Conservation (phyloP, 768 basidiomycete species). For the Lentinula sp. region DNA sequence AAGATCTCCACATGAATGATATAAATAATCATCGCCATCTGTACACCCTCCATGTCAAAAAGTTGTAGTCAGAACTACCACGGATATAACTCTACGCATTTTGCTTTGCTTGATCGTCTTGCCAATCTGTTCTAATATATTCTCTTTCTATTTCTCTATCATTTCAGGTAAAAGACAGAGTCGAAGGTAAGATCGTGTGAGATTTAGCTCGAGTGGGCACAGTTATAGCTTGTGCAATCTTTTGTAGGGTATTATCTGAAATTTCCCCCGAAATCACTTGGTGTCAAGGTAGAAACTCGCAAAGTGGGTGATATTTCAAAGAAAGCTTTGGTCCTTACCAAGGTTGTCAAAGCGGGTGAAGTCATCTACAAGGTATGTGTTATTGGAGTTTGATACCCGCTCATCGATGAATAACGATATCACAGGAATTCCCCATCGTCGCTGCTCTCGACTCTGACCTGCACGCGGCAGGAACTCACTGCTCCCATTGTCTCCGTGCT, state of each 20-base stretch:
- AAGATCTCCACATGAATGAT: constrained; percentile 47
- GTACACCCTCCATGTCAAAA: constrained; percentile 15
- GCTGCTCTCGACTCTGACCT: constrained; percentile 69
- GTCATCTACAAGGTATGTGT: constrained; percentile 63
- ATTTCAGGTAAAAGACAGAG: constrained; percentile 54
- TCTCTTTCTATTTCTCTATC: constrained; percentile 28
- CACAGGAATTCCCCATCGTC: constrained; percentile 69
- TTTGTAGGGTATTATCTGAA: constrained; percentile 64
- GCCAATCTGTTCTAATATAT: constrained; percentile 54
- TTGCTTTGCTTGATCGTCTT: neutral
- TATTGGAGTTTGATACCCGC: constrained; percentile 3
- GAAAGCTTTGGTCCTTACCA: constrained; percentile 54
- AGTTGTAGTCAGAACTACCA: neutral
- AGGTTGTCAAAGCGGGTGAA: constrained; percentile 67
- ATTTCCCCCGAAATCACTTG: constrained; percentile 71
- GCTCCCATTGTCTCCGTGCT: constrained; percentile 64
- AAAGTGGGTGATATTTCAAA: constrained; percentile 25
- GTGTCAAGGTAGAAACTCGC: constrained; percentile 53
- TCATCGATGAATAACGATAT: constrained; percentile 6
- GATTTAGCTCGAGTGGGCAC: constrained; percentile 3
- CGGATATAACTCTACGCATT: constrained; percentile 3
- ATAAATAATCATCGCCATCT: constrained; percentile 19
- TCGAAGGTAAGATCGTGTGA: constrained; percentile 62
- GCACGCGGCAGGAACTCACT: constrained; percentile 60
- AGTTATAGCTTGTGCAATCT: constrained; percentile 11